Conservation (phyloP, 768 basidiomycete genomes). For the Pleurotus ostreatus region DNA sequence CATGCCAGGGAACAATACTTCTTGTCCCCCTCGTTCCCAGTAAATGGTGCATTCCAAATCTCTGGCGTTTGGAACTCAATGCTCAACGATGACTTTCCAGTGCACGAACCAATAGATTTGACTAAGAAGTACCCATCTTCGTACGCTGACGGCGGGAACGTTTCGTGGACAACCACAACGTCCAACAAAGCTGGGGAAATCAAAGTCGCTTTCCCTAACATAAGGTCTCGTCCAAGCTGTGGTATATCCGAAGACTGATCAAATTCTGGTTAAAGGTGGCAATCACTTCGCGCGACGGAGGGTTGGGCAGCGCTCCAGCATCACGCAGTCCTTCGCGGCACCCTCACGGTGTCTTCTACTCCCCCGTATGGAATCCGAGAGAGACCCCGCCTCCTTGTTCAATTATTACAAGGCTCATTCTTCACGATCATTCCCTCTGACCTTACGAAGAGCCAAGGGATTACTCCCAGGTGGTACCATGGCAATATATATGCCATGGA, state of each 20-base stretch:
- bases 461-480: conserved; percentile 60
- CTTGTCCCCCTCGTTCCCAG: conserved; percentile 72
- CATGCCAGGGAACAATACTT: conserved; percentile 83
- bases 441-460: conserved; percentile 10
- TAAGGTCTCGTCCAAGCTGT: conserved; percentile 32
- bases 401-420: conserved; percentile 71
- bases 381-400: conserved; percentile 48
- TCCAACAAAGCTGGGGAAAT: conserved; percentile 44
- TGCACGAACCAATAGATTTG: conserved; percentile 48
- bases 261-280: conserved; percentile 42
- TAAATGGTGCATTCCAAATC: conserved; percentile 45
- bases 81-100: conserved; percentile 24
- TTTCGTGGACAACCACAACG: conserved; percentile 51
- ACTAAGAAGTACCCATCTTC: conserved; percentile 59
- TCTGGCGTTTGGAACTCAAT: conserved; percentile 2
- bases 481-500: conserved; percentile 83
- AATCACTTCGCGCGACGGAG: conserved; percentile 65
- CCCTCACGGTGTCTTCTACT: conserved; percentile 45
- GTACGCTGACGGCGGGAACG: conserved; percentile 55
- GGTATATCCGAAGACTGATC: neutral
- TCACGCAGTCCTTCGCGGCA: conserved; percentile 64
- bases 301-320: conserved; percentile 90
- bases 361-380: conserved; percentile 7
- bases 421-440: conserved; percentile 59
- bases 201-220: conserved; percentile 57